Conservation (phyloP, 2,329 filamentous ascomycete genomes). For the Penicillium aurantiogriseum region DNA sequence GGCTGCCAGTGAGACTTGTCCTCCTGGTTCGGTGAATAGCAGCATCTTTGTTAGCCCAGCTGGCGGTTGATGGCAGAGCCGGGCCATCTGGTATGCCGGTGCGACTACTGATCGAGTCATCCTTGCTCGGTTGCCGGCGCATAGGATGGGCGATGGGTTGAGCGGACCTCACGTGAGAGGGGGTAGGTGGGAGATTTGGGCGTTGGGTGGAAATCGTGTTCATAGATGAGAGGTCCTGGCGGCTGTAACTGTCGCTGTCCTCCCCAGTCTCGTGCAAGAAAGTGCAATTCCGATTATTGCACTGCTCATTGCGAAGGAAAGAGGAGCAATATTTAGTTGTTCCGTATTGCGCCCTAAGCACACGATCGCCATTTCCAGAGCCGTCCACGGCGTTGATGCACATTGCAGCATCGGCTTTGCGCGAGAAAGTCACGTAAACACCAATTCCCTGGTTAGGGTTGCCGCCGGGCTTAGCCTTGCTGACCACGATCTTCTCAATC, state of each 20-base stretch:
- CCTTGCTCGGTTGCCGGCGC: slow-evolving; percentile 69
- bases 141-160: slow-evolving; percentile 60
- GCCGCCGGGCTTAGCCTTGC: slow-evolving; percentile 78
- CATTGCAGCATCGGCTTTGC: slow-evolving; percentile 80
- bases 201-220: slow-evolving; percentile 82
- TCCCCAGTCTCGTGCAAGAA: slow-evolving; percentile 98
- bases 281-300: slow-evolving; percentile 95
- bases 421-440: slow-evolving; percentile 97
- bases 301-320: slow-evolving; percentile 90
- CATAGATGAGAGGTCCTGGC: slow-evolving; percentile 91
- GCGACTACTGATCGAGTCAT: slow-evolving; percentile 62
- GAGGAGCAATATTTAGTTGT: slow-evolving; percentile 99
- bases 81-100: slow-evolving; percentile 72
- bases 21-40: slow-evolving; percentile 65
- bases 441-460: slow-evolving; percentile 79
- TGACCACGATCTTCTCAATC: slow-evolving; percentile 98
- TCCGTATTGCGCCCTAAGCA: slow-evolving; percentile 73
- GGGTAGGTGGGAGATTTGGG: slow-evolving; percentile 56
- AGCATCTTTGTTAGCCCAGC: slow-evolving; percentile 76
- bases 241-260: slow-evolving; percentile 92
- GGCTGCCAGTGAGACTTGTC: slow-evolving; percentile 75
- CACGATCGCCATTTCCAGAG: slow-evolving; percentile 82
- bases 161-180: slow-evolving; percentile 51
- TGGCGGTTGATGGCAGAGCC: slow-evolving; percentile 88
- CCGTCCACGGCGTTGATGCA: slow-evolving; percentile 94